Percentiles rank a stretch among this genome's conserved stretches.
phyloP scores from a whole-genome alignment of 176 grass and related monocot species.

The Stipa capillata region DNA sequence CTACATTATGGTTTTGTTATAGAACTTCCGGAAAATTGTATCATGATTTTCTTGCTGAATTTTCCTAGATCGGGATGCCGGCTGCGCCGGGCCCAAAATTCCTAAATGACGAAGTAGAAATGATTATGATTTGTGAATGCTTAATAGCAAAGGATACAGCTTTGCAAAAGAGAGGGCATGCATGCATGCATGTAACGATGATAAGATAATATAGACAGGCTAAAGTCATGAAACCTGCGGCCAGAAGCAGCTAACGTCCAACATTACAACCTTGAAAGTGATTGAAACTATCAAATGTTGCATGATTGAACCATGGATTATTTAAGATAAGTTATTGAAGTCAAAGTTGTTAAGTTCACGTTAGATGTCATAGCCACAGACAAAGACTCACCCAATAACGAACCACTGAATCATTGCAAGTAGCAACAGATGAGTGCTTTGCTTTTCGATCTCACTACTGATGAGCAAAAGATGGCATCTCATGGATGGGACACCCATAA shows the following conservation, averaged over 20 bases:
- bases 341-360: neutral
- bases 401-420: neutral
- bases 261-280: neutral
- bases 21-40: no score
- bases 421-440: neutral
- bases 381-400: neutral
- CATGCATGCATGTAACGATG: neutral
- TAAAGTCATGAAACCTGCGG: conserved; percentile 6
- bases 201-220: conserved; percentile 3
- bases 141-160: conserved; percentile 8
- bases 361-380: neutral
- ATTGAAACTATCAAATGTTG: neutral
- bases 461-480: neutral
- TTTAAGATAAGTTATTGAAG: neutral
- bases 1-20: no score
- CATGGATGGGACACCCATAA: conserved; percentile 7
- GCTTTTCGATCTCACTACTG: neutral
- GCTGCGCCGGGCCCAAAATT: no score
- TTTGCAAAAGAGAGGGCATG: conserved; percentile 6
- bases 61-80: no score
- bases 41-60: no score
- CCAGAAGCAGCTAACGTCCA: neutral
- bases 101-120: neutral
- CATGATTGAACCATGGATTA: neutral
- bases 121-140: neutral